Evolutionary conservation across 306 rosid genomes (phyloP).

Genomic region (Glycine soja): DNA sequence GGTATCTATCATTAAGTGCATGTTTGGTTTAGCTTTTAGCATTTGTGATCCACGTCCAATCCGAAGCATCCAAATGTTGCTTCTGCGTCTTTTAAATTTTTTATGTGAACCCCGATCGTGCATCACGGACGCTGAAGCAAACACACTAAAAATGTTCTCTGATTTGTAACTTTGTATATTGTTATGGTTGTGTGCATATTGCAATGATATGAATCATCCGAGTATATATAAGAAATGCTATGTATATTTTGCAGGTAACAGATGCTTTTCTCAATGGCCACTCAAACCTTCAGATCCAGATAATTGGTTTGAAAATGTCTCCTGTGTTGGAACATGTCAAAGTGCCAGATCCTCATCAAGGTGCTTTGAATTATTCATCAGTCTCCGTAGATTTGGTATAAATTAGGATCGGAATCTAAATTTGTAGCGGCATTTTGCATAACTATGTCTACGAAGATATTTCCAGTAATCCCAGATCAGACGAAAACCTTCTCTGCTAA

Average conservation of each 20-base stretch:
- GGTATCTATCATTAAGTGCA: conserved; percentile 47
- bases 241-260: conserved; percentile 65
- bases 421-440: background rate
- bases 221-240: background rate
- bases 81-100: too few relatives aligned
- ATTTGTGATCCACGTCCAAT: too few relatives aligned
- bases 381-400: conserved; percentile 33
- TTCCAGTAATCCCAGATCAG: conserved; percentile 5
- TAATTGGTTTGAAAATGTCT: conserved; percentile 74
- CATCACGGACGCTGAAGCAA: too few relatives aligned
- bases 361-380: conserved; percentile 54
- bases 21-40: too few relatives aligned
- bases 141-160: background rate
- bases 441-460: background rate
- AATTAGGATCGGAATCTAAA: conserved; percentile 1
- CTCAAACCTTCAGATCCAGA: conserved; percentile 67
- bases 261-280: conserved; percentile 73
- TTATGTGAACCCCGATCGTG: too few relatives aligned
- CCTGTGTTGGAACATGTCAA: conserved; percentile 56
- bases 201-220: conserved; percentile 1
- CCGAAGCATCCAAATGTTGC: too few relatives aligned
- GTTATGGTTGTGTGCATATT: background rate
- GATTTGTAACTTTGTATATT: conserved; percentile 2
- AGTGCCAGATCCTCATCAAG: conserved; percentile 50
- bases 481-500: background rate